A percentile compares a stretch with the other conserved stretches of the same genome.
These are phyloP conservation scores for Diaporthe humulicola DNA, from an alignment of 2,329 filamentous ascomycete genomes.

Conservation along the genomic window DNA sequence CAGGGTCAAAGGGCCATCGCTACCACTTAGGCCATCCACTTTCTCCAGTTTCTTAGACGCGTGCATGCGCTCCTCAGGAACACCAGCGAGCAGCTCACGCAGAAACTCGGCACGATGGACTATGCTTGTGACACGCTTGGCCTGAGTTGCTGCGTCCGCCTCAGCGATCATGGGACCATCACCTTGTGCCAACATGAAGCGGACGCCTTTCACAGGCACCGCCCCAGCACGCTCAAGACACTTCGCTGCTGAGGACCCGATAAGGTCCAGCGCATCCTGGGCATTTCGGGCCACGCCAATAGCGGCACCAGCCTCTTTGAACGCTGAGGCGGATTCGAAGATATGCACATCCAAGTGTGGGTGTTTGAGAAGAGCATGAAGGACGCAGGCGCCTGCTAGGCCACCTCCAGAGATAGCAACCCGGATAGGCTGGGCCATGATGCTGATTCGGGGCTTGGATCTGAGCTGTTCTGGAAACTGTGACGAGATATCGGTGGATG, in stretches of 20 bases:
- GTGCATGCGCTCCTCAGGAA: background rate
- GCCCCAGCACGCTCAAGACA: conserved; percentile 34
- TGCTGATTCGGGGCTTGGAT: no score
- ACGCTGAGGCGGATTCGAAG: background rate
- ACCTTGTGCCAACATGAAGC: background rate
- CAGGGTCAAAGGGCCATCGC: background rate
- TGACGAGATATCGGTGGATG: no score
- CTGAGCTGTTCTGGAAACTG: no score
- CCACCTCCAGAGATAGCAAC: conserved; percentile 42
- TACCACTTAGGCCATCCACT: background rate
- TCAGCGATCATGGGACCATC: background rate
- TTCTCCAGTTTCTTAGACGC: background rate
- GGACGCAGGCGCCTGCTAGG: conserved; percentile 39
- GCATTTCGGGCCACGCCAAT: conserved; percentile 13
- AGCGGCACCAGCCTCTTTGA: background rate
- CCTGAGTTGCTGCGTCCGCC: background rate
- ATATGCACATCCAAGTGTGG: conserved; percentile 25
- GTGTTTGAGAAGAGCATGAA: conserved; percentile 13
- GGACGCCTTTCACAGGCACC: background rate
- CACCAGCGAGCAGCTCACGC: background rate
- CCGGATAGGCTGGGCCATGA: conserved; percentile 25
- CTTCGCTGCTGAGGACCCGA: conserved; percentile 21
- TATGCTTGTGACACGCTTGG: conserved; percentile 38
- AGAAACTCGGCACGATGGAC: conserved; percentile 25
- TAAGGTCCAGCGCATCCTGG: background rate